A percentile compares a stretch with the other conserved stretches of the same genome.
These are phyloP conservation scores for Cordyceps farinosa DNA, from an alignment of 2,329 filamentous ascomycete species.

Conservation along the genomic window DNA sequence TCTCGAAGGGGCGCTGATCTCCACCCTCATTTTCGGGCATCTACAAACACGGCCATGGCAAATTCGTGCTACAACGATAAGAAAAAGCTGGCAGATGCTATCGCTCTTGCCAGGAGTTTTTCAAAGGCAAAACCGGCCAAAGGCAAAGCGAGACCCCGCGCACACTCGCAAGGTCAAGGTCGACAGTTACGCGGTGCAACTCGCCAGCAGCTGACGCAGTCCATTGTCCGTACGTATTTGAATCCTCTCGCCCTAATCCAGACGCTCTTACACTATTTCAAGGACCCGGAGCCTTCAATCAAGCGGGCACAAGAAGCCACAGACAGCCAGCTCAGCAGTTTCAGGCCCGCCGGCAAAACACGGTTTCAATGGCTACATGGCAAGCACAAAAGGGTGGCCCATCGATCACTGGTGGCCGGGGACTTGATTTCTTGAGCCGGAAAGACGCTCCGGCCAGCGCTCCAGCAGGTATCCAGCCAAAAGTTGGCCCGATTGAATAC, in stretches of 20 bases:
- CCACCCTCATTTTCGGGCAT: not conserved
- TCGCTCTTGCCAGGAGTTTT: conserved; percentile 17
- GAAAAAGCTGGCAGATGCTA: conserved; percentile 11
- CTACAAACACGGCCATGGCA: not conserved
- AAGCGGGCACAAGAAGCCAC: not conserved
- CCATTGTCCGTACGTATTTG: not conserved
- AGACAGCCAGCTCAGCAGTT: not conserved
- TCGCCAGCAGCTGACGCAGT: not conserved
- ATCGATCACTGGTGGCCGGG: conserved; percentile 6
- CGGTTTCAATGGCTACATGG: not conserved
- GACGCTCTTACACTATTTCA: not conserved
- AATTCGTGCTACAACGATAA: conserved; percentile 5
- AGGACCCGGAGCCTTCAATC: not conserved
- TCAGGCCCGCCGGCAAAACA: not conserved
- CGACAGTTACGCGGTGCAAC: not conserved
- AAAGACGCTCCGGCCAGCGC: not conserved
- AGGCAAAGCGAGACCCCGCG: not conserved
- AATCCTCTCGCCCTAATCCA: no score
- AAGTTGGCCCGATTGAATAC: not conserved
- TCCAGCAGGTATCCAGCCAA: not conserved
- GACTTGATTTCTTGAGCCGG: conserved; percentile 8
- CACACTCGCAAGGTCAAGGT: not conserved
- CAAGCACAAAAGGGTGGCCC: not conserved
- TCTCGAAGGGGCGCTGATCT: no score
- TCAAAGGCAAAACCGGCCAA: conserved; percentile 2